Evolutionary conservation across 2,329 filamentous ascomycete species (phyloP), one percentile per base, ranked within the genome.

Genomic region (Paraphoma sp.): DNA sequence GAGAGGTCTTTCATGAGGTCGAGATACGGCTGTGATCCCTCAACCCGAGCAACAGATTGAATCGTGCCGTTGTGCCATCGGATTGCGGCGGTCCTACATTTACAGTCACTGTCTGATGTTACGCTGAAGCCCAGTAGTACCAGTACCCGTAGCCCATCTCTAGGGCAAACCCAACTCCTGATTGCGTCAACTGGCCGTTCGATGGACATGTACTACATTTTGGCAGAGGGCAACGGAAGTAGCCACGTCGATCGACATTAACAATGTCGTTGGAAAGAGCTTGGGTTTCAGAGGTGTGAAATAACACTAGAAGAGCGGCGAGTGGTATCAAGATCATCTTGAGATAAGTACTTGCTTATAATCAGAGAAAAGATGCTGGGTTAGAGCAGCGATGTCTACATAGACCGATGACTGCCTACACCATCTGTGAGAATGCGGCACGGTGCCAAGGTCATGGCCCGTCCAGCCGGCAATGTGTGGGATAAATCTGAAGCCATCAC

Each of bases 141-240:
- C 30, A n/a, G 45, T 47, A 47, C 45, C 50, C 43, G 46, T 53
- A 53, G 17, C 38, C 50, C 50, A 53, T 53, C 40, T 46, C 50
- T 43, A 53, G 18, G 31, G 50, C 50, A 47, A 53, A 53, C 18
- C 50, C 50, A 33, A 53, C 41, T 44, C 50, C 43, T n/a, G 50
- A 43, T n/a, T 30, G 38, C 31, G 31, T 33, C 17, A 53, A 33
- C 38, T 53, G 50, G 30, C 46, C 14, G 18, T 16, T 53, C 31
- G 50, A 46, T 23, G 43, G 50, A 44, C 50, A 53, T 30, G 29
- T 40, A 12, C 46, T 46, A 42, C 50, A n/a, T n/a, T n/a, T n/a
- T 16, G 45, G 45, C 45, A 38, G n/a, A 11, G 33, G 33, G 6
- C 33, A 38, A 2, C 33, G 10, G 10, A 11, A n/a, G 33, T 11